Percentiles rank a stretch among this genome's conserved stretches.
Evolutionary conservation across 257 asterid genomes (phyloP).

Genomic region (Solanum sitiens): DNA sequence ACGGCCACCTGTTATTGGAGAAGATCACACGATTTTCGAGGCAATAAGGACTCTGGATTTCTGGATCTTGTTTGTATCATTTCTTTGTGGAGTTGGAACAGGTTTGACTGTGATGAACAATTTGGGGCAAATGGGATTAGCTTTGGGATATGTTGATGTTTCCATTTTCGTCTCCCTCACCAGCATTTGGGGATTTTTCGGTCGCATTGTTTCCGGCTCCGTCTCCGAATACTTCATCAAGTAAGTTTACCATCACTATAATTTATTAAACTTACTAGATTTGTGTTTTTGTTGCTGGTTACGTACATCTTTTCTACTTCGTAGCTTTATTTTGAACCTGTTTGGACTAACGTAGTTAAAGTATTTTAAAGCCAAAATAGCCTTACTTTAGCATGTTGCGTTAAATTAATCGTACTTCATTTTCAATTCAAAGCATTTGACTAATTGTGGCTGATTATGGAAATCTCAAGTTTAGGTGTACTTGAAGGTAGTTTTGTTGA

Average conservation of each 20-base stretch:
- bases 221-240: constrained; percentile 78
- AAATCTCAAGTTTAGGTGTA: not conserved
- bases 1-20: constrained; percentile 50
- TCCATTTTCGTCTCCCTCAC: constrained; percentile 88
- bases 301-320: not conserved
- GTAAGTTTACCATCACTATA: constrained; percentile 23
- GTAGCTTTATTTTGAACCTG: not conserved
- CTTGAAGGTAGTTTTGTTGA: not conserved
- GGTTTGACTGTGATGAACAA: constrained; percentile 92
- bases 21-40: constrained; percentile 71
- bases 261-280: not conserved
- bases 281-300: not conserved
- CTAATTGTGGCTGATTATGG: not conserved
- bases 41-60: constrained; percentile 55
- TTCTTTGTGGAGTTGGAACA: constrained; percentile 92
- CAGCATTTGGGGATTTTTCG: constrained; percentile 96
- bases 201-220: constrained; percentile 83
- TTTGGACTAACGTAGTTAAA: not conserved
- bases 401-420: not conserved
- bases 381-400: not conserved
- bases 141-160: constrained; percentile 79
- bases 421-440: not conserved
- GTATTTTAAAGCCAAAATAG: not conserved
- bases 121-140: constrained; percentile 88
- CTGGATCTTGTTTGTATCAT: constrained; percentile 75